These are phyloP conservation scores for Chlamydomonas reinhardtii DNA, from an alignment of 163 green algal species.

Conservation along the genomic window DNA sequence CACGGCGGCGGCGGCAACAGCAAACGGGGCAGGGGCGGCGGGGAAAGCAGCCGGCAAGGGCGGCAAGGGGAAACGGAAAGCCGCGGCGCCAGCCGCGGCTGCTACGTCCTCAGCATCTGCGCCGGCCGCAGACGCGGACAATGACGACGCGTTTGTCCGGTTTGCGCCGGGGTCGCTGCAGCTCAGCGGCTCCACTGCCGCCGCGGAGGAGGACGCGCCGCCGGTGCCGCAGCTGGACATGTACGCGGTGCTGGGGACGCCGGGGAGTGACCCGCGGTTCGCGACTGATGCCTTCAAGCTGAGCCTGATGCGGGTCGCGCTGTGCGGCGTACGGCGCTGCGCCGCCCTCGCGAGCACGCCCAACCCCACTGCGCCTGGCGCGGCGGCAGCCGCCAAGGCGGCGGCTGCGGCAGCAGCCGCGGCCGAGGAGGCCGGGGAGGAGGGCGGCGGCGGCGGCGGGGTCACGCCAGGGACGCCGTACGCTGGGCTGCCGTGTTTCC, in stretches of 20 bases:
- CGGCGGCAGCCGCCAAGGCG: background rate
- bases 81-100: background rate
- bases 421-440: background rate
- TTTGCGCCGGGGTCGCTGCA: constrained; percentile 29
- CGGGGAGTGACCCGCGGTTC: background rate
- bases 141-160: constrained; percentile 7
- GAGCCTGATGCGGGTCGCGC: constrained; percentile 44
- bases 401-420: background rate
- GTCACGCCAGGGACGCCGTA: background rate
- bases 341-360: background rate
- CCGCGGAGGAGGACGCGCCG: background rate
- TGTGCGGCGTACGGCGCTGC: constrained; percentile 14
- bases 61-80: background rate
- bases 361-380: too few relatives aligned
- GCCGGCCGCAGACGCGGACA: background rate
- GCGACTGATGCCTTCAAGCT: constrained; percentile 42
- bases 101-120: background rate
- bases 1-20: constrained; percentile 4
- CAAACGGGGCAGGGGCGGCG: too few relatives aligned
- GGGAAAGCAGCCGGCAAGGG: background rate
- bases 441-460: background rate
- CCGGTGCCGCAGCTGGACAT: constrained; percentile 53
- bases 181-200: background rate
- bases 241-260: constrained; percentile 49
- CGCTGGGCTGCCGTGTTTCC: constrained; percentile 1